These are phyloP conservation scores for Blastocystis sp. DNA, from an alignment of 352 stramenopile genomes.

Conservation along the genomic window DNA sequence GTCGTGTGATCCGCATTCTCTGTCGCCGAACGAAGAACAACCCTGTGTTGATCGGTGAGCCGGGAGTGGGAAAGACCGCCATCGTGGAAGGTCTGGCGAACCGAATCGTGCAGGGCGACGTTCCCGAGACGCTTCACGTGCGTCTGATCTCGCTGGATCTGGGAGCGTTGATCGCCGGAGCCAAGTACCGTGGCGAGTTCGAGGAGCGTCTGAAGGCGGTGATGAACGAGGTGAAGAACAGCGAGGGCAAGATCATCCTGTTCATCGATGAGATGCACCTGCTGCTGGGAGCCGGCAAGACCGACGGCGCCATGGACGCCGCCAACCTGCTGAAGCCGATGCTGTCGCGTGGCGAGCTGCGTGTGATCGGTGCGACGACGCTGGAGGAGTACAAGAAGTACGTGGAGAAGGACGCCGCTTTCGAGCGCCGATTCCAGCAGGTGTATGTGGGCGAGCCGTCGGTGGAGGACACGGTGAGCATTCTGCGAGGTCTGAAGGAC, in stretches of 20 bases:
- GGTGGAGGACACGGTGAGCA: constrained; percentile 84
- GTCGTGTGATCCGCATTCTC: constrained; percentile 84
- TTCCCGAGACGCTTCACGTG: constrained; percentile 78
- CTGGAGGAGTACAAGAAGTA: constrained; percentile 90
- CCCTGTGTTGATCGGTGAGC: constrained; percentile 83
- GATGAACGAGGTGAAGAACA: constrained; percentile 80
- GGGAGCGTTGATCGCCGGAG: constrained; percentile 84
- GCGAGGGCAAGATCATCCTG: constrained; percentile 86
- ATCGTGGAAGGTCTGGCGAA: constrained; percentile 85
- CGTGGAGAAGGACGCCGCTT: constrained; percentile 93
- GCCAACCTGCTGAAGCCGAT: constrained; percentile 94
- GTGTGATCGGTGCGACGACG: constrained; percentile 91
- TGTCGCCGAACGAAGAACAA: constrained; percentile 93
- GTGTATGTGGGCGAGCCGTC: constrained; percentile 82
- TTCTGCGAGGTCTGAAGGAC: constrained; percentile 84
- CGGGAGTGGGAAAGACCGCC: constrained; percentile 87
- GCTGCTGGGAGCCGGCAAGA: constrained; percentile 82
- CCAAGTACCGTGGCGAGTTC: constrained; percentile 95
- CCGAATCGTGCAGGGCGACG: constrained; percentile 86
- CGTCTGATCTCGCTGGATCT: constrained; percentile 85
- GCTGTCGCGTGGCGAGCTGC: constrained; percentile 83
- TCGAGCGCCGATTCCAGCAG: constrained; percentile 91
- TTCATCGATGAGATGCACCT: constrained; percentile 97
- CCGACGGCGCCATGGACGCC: constrained; percentile 83
- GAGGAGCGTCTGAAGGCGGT: constrained; percentile 89